These are phyloP conservation scores for Backusella luteola DNA, from an alignment of 192 early-diverging fungal genomes.

Conservation along the genomic window DNA sequence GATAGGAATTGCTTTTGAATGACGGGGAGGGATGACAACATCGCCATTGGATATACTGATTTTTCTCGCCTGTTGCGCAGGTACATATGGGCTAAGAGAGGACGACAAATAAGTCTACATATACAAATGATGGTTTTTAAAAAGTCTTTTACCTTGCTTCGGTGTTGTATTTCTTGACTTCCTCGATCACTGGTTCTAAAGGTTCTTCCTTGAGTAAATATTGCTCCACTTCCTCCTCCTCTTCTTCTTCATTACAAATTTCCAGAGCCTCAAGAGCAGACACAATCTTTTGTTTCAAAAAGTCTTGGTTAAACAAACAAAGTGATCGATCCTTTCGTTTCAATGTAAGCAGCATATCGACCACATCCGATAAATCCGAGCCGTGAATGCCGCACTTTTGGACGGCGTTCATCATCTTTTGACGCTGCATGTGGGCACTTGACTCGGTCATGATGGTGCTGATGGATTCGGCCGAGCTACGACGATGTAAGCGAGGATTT, in stretches of 20 bases:
- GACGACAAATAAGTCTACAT: not conserved
- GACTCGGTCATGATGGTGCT: slow-evolving; percentile 34
- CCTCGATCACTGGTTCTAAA: not conserved
- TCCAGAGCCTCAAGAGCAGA: slow-evolving; percentile 33
- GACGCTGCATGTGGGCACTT: slow-evolving; percentile 22
- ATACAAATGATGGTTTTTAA: not conserved
- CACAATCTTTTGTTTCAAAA: slow-evolving; percentile 25
- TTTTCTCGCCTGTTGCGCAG: not conserved
- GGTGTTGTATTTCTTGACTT: not conserved
- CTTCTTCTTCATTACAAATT: slow-evolving; percentile 16
- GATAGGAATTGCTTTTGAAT: slow-evolving; percentile 38
- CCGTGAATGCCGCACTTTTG: slow-evolving; percentile 9
- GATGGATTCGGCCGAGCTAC: slow-evolving; percentile 28
- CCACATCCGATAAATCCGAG: slow-evolving; percentile 23
- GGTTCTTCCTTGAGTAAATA: not conserved
- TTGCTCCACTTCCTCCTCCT: not conserved
- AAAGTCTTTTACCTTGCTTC: not conserved
- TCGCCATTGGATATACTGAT: slow-evolving; percentile 4
- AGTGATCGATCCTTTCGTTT: slow-evolving; percentile 32
- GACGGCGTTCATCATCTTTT: slow-evolving; percentile 36
- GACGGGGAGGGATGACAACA: slow-evolving; percentile 18
- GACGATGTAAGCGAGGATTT: not conserved
- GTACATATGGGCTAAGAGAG: not conserved
- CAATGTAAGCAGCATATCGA: slow-evolving; percentile 38
- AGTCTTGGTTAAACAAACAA: slow-evolving; percentile 39